Evolutionary conservation across 768 basidiomycete species (phyloP).

Genomic region (Serendipita sp.): DNA sequence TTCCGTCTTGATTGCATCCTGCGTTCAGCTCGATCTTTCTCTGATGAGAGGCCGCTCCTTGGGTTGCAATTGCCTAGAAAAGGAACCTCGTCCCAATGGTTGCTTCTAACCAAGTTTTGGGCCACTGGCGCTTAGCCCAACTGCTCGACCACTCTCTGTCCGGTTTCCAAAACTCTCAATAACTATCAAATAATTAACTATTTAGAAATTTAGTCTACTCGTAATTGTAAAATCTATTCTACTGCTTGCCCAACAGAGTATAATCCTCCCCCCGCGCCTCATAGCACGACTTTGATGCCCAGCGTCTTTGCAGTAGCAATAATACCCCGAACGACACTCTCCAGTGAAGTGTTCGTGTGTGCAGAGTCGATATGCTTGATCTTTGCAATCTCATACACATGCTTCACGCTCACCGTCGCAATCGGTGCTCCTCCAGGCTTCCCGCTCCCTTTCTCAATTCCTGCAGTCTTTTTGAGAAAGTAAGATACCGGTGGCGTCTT

Average conservation of each 20-base stretch:
- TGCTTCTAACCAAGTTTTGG: too few species aligned
- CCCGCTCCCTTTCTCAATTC: conserved; percentile 79
- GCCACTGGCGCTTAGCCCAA: too few species aligned
- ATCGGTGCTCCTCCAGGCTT: conserved; percentile 62
- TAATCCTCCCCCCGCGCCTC: neutral
- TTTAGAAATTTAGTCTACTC: too few species aligned
- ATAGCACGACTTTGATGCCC: conserved; percentile 83
- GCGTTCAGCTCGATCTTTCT: too few species aligned
- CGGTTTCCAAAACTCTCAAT: neutral
- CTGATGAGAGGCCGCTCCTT: too few species aligned
- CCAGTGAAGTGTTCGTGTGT: conserved; percentile 69
- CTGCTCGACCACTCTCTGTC: too few species aligned
- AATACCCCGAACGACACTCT: conserved; percentile 77
- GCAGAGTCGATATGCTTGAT: conserved; percentile 87
- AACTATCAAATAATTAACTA: neutral
- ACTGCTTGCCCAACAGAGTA: neutral
- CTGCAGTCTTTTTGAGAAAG: conserved; percentile 81
- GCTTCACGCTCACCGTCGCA: conserved; percentile 83
- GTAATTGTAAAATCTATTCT: too few species aligned
- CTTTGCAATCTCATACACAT: conserved; percentile 97
- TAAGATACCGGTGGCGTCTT: conserved; percentile 83
- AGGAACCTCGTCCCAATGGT: too few species aligned
- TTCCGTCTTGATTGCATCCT: too few species aligned
- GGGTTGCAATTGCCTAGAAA: too few species aligned
- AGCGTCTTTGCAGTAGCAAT: conserved; percentile 78